Evolutionary conservation across 805 yeast genomes (phyloP).

Genomic region (Pichia membranifaciens): DNA sequence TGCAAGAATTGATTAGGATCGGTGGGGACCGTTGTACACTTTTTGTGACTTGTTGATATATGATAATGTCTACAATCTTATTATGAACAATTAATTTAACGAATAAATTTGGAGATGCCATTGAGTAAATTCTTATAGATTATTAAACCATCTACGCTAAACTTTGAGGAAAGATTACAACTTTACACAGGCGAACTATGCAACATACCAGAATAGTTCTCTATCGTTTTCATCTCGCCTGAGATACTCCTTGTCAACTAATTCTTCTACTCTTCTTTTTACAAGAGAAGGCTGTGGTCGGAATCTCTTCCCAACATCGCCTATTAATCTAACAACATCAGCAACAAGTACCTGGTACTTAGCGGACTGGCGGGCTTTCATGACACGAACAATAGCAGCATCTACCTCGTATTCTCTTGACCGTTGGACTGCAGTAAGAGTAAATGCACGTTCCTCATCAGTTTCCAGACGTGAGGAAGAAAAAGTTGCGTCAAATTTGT

Average conservation of each 20-base stretch:
- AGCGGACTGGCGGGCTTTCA: conserved; percentile 66
- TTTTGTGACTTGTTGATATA: background rate
- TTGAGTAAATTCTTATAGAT: too few species aligned
- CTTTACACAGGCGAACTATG: conserved; percentile 23
- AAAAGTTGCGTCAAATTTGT: conserved; percentile 9
- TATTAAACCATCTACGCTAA: background rate
- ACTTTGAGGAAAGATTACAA: background rate
- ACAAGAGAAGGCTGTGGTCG: conserved; percentile 62
- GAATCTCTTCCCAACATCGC: conserved; percentile 57
- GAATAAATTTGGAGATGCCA: background rate
- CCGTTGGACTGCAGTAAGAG: conserved; percentile 51
- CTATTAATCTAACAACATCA: conserved; percentile 42
- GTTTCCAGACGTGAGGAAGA: conserved; percentile 36
- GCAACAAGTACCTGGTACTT: conserved; percentile 61
- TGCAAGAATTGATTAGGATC: conserved; percentile 33
- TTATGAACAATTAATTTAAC: background rate
- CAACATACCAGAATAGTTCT: conserved; percentile 61
- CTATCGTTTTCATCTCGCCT: conserved; percentile 61
- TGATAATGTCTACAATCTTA: background rate
- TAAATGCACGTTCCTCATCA: conserved; percentile 48
- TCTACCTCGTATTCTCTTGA: conserved; percentile 66
- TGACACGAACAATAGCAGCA: conserved; percentile 83
- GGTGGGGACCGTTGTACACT: background rate
- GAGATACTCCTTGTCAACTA: conserved; percentile 77
- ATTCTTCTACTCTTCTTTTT: conserved; percentile 65